Evolutionary conservation across 495 filamentous ascomycete species (phyloP), one percentile per base, ranked within the genome.

Genomic region (Penicillium paxilli): DNA sequence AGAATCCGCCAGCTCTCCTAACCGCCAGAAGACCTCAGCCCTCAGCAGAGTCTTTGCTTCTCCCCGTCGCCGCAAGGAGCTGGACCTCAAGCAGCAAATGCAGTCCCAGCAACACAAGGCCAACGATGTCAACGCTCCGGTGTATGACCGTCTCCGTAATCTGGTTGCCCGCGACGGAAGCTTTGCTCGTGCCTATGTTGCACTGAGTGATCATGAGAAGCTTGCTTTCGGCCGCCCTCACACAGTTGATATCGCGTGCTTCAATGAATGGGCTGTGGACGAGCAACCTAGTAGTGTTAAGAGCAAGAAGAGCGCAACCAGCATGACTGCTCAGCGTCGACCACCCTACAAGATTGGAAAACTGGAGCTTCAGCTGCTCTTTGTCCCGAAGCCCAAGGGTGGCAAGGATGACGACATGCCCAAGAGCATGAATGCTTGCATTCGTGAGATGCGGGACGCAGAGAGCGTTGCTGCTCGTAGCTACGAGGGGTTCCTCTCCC

Each of bases 241-340:
- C 57, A 87, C 82, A 47, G 90, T 91, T 35, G 92, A 96, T 57
- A 81, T 97, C 44, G 87, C 91, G 16, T 91, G 90, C 66, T 98
- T 96, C 77, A 98, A 98, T 63, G 95, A 98, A 72, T 98, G 94
- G 94, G 95, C 94, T 10, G 84, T 87, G 14, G 94, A 98, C 60
- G 87, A 93, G 44, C 82, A 84, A 26, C 80, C 85, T 11, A 84
- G 77, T 47, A 95, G 89, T 65, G 85, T 96, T 32, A 96, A 92
- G 79, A 96, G 88, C 75, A 96, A 95, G 78, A 89, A 91, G 55
- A 86, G 79, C 55, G 84, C 82, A 11, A 67, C 75, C 1, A 79
- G 87, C 33, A 73, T 84, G 16, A 75, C 76, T 17, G 79, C 78
- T 2, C 82, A 87, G 38, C 78, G 87, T 24, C 83, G 84, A 30